These are phyloP conservation scores for Exophiala sp. DNA, from an alignment of 2,329 filamentous ascomycete genomes.

Conservation along the genomic window DNA sequence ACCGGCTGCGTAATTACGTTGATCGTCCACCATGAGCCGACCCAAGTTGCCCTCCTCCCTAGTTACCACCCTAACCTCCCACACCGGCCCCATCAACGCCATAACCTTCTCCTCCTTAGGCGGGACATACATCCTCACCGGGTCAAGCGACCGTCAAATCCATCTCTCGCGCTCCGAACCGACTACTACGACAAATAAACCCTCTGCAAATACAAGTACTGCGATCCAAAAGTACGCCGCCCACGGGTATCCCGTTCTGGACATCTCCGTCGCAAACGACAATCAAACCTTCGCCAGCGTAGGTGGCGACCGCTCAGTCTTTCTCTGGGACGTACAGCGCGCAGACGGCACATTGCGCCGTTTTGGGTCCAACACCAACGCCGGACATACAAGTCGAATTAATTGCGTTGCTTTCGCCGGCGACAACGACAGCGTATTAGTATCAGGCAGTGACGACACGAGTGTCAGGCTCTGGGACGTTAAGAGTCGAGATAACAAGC, in stretches of 20 bases:
- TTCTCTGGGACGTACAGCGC: conserved; percentile 88
- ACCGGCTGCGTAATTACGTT: not conserved
- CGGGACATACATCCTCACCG: conserved; percentile 77
- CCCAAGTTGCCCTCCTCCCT: conserved; percentile 39
- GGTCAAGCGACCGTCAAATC: conserved; percentile 78
- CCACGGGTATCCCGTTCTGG: conserved; percentile 89
- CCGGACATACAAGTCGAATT: conserved; percentile 67
- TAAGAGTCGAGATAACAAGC: conserved; percentile 53
- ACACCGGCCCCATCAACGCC: conserved; percentile 62
- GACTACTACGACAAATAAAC: not conserved
- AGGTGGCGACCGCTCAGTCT: conserved; percentile 86
- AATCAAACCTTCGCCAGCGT: conserved; percentile 84
- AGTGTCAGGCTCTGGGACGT: conserved; percentile 74
- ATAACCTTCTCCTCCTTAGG: conserved; percentile 69
- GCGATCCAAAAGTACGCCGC: conserved; percentile 85
- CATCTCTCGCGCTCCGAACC: conserved; percentile 71
- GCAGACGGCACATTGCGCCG: conserved; percentile 68
- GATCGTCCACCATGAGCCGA: not conserved
- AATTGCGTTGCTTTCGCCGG: conserved; percentile 79
- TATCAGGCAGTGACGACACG: conserved; percentile 70
- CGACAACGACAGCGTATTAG: conserved; percentile 64
- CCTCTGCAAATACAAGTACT: conserved; percentile 27
- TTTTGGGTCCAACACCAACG: conserved; percentile 55
- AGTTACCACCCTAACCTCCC: conserved; percentile 44
- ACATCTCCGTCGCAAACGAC: conserved; percentile 66